These are phyloP conservation scores for Alternaria arbusti DNA, from an alignment of 2,329 filamentous ascomycete genomes.

Conservation along the genomic window DNA sequence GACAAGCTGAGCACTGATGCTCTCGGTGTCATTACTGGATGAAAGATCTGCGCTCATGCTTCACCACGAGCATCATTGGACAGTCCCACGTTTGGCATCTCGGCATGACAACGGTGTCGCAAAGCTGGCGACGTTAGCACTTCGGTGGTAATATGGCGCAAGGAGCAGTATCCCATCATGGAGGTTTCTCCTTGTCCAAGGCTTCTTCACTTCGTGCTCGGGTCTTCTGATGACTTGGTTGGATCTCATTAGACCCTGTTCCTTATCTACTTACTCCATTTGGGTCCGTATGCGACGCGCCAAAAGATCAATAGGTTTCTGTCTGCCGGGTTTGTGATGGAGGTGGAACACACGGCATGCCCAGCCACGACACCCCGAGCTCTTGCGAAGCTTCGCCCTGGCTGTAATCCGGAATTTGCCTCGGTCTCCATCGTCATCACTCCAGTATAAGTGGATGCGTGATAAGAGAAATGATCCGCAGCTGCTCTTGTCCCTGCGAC, in stretches of 20 bases:
- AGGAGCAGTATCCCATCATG: not conserved
- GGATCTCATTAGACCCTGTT: not conserved
- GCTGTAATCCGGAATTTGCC: conserved; percentile 3
- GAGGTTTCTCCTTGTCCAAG: not conserved
- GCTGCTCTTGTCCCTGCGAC: not conserved
- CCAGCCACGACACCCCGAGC: not conserved
- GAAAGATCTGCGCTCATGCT: not conserved
- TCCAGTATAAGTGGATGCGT: conserved; percentile 7
- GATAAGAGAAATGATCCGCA: not conserved
- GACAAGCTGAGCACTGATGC: conserved; percentile 2
- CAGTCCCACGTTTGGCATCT: not conserved
- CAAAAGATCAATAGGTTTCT: not conserved
- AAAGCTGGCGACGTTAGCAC: not conserved
- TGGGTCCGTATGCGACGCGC: not conserved
- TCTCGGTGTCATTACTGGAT: conserved; percentile 1
- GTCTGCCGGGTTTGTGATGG: not conserved
- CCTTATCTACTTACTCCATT: not conserved
- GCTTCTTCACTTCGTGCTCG: not conserved
- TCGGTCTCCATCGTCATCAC: not conserved
- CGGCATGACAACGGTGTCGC: conserved; percentile 1
- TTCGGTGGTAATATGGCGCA: not conserved
- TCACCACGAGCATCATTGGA: not conserved
- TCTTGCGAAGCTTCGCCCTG: conserved; percentile 11
- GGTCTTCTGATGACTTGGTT: not conserved
- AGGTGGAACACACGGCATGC: not conserved